Percentiles rank a stretch among this genome's conserved stretches.
Conservation (phyloP, 75 land plant genomes). For the Cryptomeria japonica region DNA sequence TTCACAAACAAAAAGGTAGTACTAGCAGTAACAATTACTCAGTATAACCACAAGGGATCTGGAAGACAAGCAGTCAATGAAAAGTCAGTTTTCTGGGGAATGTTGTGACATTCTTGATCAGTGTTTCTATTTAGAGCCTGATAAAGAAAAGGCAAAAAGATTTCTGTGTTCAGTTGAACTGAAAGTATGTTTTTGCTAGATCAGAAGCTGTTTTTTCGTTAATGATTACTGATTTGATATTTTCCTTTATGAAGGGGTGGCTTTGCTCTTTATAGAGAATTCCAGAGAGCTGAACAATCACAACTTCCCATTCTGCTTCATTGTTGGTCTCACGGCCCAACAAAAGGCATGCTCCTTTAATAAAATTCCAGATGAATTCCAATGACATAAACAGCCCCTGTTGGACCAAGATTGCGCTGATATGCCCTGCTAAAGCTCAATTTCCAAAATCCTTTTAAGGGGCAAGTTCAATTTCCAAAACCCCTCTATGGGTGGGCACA, state of each 20-base stretch:
- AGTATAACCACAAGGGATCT: not conserved
- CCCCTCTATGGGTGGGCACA: no score
- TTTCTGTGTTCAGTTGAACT: not conserved
- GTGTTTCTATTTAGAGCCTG: not conserved
- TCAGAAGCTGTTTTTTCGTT: not conserved
- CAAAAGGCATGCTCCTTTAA: no score
- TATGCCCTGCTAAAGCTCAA: no score
- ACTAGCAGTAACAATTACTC: not conserved
- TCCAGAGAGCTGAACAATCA: no score
- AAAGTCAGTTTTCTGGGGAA: not conserved
- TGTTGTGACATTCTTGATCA: not conserved
- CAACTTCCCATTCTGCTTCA: no score
- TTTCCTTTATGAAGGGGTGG: not conserved
- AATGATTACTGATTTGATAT: not conserved
- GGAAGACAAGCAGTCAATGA: not conserved
- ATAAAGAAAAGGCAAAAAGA: not conserved
- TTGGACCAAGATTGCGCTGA: no score
- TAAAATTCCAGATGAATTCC: no score
- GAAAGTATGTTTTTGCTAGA: not conserved
- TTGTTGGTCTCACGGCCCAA: no score
- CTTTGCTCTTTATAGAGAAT: not conserved
- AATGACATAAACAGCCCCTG: no score
- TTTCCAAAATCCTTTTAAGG: no score
- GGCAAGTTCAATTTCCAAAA: no score
- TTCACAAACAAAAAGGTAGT: not conserved